These are phyloP conservation scores for Fraxinus anomala DNA, from an alignment of 257 asterid species.

Conservation along the genomic window DNA sequence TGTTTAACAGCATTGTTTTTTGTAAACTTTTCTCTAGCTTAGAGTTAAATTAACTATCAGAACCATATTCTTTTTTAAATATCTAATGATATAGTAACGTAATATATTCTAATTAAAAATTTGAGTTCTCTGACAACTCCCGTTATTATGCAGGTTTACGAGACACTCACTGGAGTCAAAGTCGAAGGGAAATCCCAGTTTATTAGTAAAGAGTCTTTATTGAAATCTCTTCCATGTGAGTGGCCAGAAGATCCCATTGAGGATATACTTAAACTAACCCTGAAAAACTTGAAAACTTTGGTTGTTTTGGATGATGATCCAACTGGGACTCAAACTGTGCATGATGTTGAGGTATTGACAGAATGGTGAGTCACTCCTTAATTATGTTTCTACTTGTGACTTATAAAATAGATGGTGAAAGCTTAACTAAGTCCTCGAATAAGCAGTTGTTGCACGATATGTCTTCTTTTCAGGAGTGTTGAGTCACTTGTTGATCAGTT, in stretches of 20 bases:
- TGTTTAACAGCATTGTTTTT: slow-evolving; percentile 15
- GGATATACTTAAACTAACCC: slow-evolving; percentile 61
- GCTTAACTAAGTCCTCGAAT: slow-evolving; percentile 1
- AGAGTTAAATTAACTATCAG: slow-evolving; percentile 16
- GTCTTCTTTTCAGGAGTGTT: slow-evolving; percentile 64
- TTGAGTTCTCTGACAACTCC: slow-evolving; percentile 23
- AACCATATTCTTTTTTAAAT: slow-evolving; percentile 8
- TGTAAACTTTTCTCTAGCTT: slow-evolving; percentile 3
- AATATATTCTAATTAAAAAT: neutral
- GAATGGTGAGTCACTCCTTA: slow-evolving; percentile 73
- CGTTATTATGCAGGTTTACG: slow-evolving; percentile 69
- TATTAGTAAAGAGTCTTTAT: slow-evolving; percentile 61
- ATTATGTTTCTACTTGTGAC: slow-evolving; percentile 19
- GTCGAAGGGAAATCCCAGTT: slow-evolving; percentile 79
- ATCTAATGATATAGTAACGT: slow-evolving; percentile 18
- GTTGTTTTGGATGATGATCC: slow-evolving; percentile 99
- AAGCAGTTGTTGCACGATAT: slow-evolving; percentile 3
- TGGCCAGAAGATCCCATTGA: slow-evolving; percentile 74
- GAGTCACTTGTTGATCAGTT: slow-evolving; percentile 80
- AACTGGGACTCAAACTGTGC: slow-evolving; percentile 99
- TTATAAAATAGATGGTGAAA: slow-evolving; percentile 6
- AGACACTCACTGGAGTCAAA: slow-evolving; percentile 86
- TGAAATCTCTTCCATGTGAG: slow-evolving; percentile 82
- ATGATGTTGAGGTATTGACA: slow-evolving; percentile 85
- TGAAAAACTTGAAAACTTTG: slow-evolving; percentile 65